These are phyloP conservation scores for Suhomyces panamericanus DNA, from an alignment of 1,139 yeast species.

Conservation along the genomic window DNA sequence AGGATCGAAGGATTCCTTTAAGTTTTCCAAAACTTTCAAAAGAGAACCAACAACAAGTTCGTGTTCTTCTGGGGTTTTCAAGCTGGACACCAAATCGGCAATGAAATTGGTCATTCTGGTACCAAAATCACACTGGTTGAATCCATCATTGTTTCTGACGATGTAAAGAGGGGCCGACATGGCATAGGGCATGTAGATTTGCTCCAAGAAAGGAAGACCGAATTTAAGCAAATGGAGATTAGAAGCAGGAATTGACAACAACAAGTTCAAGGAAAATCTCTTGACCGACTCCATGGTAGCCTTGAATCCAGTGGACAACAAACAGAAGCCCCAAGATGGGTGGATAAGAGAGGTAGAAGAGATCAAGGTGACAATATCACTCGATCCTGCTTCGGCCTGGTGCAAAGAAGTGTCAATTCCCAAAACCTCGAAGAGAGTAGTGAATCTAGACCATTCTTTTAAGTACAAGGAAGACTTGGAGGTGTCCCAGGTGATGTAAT, in stretches of 20 bases:
- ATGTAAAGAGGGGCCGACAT: slow-evolving; percentile 65
- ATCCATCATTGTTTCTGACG: slow-evolving; percentile 30
- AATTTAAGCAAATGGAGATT: slow-evolving; percentile 52
- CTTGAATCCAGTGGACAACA: slow-evolving; percentile 72
- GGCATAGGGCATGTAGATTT: slow-evolving; percentile 59
- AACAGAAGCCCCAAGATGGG: slow-evolving; percentile 72
- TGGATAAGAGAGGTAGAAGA: slow-evolving; percentile 52
- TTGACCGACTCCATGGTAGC: slow-evolving; percentile 83
- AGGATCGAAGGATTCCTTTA: slow-evolving; percentile 64
- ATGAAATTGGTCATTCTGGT: slow-evolving; percentile 51
- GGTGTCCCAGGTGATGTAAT: slow-evolving; percentile 51
- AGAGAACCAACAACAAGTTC: slow-evolving; percentile 27
- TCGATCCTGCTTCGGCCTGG: slow-evolving; percentile 77
- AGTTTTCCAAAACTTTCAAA: slow-evolving; percentile 46
- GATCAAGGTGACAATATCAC: slow-evolving; percentile 60
- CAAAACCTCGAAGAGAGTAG: slow-evolving; percentile 74
- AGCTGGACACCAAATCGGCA: slow-evolving; percentile 39
- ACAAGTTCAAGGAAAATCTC: slow-evolving; percentile 57
- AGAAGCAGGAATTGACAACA: slow-evolving; percentile 53
- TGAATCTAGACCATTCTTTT: slow-evolving; percentile 68
- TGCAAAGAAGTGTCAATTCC: slow-evolving; percentile 86
- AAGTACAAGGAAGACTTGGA: slow-evolving; percentile 30
- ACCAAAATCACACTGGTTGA: slow-evolving; percentile 57
- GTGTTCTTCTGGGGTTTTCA: slow-evolving; percentile 31
- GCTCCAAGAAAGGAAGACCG: slow-evolving; percentile 49